phyloP scores from a whole-genome alignment of 2,329 filamentous ascomycete genomes.

The Penicillium sp. region DNA sequence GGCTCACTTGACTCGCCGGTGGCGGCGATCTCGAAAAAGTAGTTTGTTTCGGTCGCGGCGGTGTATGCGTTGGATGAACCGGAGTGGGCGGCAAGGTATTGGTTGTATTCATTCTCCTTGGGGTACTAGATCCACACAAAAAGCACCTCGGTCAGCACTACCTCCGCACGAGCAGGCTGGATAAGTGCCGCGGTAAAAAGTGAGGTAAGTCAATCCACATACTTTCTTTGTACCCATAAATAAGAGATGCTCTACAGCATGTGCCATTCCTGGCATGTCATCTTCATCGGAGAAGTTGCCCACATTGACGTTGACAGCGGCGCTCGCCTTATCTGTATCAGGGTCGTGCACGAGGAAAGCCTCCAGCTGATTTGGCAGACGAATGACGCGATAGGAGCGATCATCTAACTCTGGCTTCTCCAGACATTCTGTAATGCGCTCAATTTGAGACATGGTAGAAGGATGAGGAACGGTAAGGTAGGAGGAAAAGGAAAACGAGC shows the following conservation, averaged over 20 bases:
- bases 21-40: slow-evolving; percentile 92
- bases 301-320: slow-evolving; percentile 91
- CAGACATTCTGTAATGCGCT: slow-evolving; percentile 65
- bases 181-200: not conserved
- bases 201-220: slow-evolving; percentile 16
- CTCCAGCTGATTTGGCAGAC: slow-evolving; percentile 82
- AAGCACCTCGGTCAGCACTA: slow-evolving; percentile 12
- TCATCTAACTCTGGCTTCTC: slow-evolving; percentile 86
- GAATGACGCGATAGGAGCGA: slow-evolving; percentile 82
- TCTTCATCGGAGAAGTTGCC: slow-evolving; percentile 91
- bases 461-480: slow-evolving; percentile 17
- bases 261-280: slow-evolving; percentile 91
- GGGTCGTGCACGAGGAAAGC: slow-evolving; percentile 89
- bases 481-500: slow-evolving; percentile 19
- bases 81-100: slow-evolving; percentile 86
- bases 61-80: slow-evolving; percentile 96
- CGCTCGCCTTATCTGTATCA: slow-evolving; percentile 94
- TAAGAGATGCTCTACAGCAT: slow-evolving; percentile 91
- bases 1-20: slow-evolving; percentile 56
- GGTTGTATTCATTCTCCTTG: slow-evolving; percentile 90
- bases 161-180: not conserved
- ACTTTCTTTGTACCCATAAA: slow-evolving; percentile 99
- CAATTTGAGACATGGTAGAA: slow-evolving; percentile 35
- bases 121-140: slow-evolving; percentile 64
- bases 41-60: slow-evolving; percentile 90